Evolutionary conservation across 495 filamentous ascomycete genomes (phyloP).

Genomic region (Diplogelasinospora grovesii): DNA sequence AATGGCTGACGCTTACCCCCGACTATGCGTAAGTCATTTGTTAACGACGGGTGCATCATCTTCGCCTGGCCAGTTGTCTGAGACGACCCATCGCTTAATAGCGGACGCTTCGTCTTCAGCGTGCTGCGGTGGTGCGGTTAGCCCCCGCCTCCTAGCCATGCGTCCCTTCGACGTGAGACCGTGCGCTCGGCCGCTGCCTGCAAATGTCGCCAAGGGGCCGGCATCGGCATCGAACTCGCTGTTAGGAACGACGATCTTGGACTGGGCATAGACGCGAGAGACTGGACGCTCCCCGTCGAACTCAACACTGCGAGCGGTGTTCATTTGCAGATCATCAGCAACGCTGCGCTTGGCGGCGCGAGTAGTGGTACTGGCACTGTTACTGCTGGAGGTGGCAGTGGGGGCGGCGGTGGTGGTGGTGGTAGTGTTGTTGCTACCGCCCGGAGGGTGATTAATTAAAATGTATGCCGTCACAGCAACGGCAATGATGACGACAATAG

Average conservation of each 20-base stretch:
- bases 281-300: constrained; percentile 16
- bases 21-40: too few relatives aligned
- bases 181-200: constrained; percentile 1
- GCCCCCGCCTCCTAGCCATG: not conserved
- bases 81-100: not conserved
- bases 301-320: constrained; percentile 20
- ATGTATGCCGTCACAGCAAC: constrained; percentile 44
- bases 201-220: constrained; percentile 3
- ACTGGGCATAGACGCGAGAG: constrained; percentile 15
- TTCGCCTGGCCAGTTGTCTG: not conserved
- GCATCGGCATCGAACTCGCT: constrained; percentile 3
- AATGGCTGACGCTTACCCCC: too few relatives aligned
- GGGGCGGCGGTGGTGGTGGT: not conserved
- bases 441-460: constrained; percentile 24
- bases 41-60: not conserved
- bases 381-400: too few relatives aligned
- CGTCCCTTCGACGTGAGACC: not conserved
- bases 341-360: constrained; percentile 19
- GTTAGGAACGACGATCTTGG: constrained; percentile 17
- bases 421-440: constrained; percentile 11
- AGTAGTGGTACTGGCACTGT: not conserved
- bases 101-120: not conserved
- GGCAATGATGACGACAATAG: constrained; percentile 46
- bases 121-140: too few relatives aligned
- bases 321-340: constrained; percentile 24